Evolutionary conservation across 805 yeast genomes (phyloP), one percentile per base, ranked within the genome.

Genomic region (Candida ascalaphidarum): DNA sequence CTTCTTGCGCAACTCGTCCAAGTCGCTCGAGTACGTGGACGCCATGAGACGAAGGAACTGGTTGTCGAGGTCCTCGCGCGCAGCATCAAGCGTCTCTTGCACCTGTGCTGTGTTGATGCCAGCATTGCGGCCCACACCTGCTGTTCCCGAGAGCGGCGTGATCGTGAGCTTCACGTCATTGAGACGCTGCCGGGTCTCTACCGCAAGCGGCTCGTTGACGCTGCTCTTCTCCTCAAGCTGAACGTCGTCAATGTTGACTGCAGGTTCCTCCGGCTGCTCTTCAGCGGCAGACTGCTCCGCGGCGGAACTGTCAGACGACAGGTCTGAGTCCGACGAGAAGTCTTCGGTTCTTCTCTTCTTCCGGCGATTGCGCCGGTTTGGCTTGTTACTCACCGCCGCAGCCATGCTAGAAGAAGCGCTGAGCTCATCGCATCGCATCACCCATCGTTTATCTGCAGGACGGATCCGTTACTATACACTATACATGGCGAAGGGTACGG

Each of bases 261-360:
- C 25, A 22, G 40, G 41, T 10, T 32, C 30, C 26, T 43, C 42
- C 44, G 19, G 34, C 12, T 37, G 40, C 9, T 31, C 42, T 32
- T 39, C 11, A 14, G 39, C 14, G 8, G 54, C 61, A 11, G 50
- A 39, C 3, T 33, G 37, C 11, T 39, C 34, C 4, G 31, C 29
- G 4, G 55, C 45, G 1, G 66, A 54, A 16, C 23, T 29, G 3
- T 61, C 55, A 2, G 68, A 60, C 7, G 68, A 65, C 1, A 75
- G 68, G 21, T 60, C 65, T 2, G 74, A 65, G 23, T 62, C 62
- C 11, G 71, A 68, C 0, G 81, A 77, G 17, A 76, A 72, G 39
- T 77, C 85, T 28, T 78, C 84, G 0, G 89, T 80, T 75, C 88
- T 79, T 72, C 86, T 76, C 73, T 78, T 80, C 69, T 79, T 79